These are phyloP conservation scores for Chalciporus chontae DNA, from an alignment of 768 basidiomycete genomes.

Conservation along the genomic window DNA sequence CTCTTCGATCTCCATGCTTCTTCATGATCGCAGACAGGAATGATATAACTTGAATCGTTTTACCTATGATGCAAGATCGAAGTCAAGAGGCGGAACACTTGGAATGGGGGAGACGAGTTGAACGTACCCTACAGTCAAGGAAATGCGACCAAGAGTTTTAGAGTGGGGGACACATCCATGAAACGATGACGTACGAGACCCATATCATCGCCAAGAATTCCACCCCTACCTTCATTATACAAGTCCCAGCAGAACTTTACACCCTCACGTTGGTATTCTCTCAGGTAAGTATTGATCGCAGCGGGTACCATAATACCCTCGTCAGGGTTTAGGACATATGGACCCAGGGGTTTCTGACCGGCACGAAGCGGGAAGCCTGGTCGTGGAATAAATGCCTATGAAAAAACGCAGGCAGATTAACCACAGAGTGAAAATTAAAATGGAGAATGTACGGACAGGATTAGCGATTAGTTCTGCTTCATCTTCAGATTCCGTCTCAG, in stretches of 20 bases:
- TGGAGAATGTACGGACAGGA: slow-evolving; percentile 23
- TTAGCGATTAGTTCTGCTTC: slow-evolving; percentile 31
- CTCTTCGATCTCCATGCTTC: slow-evolving; percentile 63
- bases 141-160: not conserved
- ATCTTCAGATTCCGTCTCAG: slow-evolving; percentile 46
- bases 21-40: slow-evolving; percentile 91
- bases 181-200: slow-evolving; percentile 51
- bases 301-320: slow-evolving; percentile 53
- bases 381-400: slow-evolving; percentile 41
- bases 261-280: slow-evolving; percentile 89
- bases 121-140: slow-evolving; percentile 25
- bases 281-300: slow-evolving; percentile 80
- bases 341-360: slow-evolving; percentile 39
- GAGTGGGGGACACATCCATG: not conserved
- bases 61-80: slow-evolving; percentile 45
- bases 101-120: not conserved
- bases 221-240: slow-evolving; percentile 67
- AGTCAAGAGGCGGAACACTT: slow-evolving; percentile 1
- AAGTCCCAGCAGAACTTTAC: slow-evolving; percentile 75
- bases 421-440: not conserved
- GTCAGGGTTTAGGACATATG: slow-evolving; percentile 49
- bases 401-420: not conserved
- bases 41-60: slow-evolving; percentile 92
- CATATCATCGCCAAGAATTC: slow-evolving; percentile 95
- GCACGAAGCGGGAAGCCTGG: slow-evolving; percentile 53